These are phyloP conservation scores for Amphichorda felina DNA, from an alignment of 2,329 filamentous ascomycete genomes.

Conservation along the genomic window DNA sequence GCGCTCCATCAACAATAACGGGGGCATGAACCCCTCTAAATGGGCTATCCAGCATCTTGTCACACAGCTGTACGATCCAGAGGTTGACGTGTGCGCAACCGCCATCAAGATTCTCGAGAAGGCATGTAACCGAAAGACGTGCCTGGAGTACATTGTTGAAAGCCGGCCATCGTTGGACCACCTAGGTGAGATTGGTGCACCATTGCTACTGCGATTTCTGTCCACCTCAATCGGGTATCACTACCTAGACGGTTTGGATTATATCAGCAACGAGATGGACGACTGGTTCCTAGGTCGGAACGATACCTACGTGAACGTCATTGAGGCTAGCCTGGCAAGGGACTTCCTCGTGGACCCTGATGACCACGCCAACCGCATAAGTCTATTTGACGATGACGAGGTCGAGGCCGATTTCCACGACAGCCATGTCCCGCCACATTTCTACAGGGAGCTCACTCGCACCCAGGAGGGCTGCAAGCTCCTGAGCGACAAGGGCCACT, in stretches of 20 bases:
- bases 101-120: conserved; percentile 97
- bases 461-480: conserved; percentile 88
- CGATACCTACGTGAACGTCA: conserved; percentile 86
- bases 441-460: conserved; percentile 88
- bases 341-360: conserved; percentile 61
- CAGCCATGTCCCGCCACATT: conserved; percentile 80
- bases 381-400: conserved; percentile 46
- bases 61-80: conserved; percentile 95
- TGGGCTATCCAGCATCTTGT: conserved; percentile 97
- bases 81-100: conserved; percentile 91
- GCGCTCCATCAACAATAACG: conserved; percentile 23
- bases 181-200: conserved; percentile 90
- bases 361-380: conserved; percentile 43
- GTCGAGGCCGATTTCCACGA: conserved; percentile 47
- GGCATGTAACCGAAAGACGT: conserved; percentile 83
- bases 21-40: conserved; percentile 56
- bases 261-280: conserved; percentile 99
- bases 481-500: conserved; percentile 86
- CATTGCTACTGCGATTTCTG: conserved; percentile 79
- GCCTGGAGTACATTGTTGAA: conserved; percentile 92
- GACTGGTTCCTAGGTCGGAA: conserved; percentile 98
- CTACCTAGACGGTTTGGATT: conserved; percentile 91
- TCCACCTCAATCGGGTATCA: conserved; percentile 96
- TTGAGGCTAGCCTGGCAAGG: conserved; percentile 88
- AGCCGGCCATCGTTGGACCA: conserved; percentile 92